Percentiles rank a stretch among this genome's conserved stretches.
Evolutionary conservation across 306 rosid genomes (phyloP).

Genomic region (Dalbergia cultrata): DNA sequence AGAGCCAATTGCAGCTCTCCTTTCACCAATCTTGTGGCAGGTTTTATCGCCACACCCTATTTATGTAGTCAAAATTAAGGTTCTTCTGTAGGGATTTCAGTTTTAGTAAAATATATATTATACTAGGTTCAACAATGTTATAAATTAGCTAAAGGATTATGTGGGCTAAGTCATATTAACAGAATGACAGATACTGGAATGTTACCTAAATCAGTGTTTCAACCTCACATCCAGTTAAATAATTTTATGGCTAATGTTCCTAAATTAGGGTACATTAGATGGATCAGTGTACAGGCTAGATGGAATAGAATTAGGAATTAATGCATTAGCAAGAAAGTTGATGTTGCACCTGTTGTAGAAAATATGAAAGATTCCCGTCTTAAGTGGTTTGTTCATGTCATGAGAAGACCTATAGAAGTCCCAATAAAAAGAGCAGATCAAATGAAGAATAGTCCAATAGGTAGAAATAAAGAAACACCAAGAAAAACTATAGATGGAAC

Average conservation of each 20-base stretch:
- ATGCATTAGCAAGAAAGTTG: too few species aligned
- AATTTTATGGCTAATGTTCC: not conserved
- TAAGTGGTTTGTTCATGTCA: too few species aligned
- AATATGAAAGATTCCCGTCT: too few species aligned
- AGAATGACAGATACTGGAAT: not conserved
- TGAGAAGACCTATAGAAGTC: too few species aligned
- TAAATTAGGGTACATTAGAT: not conserved
- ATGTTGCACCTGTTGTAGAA: too few species aligned
- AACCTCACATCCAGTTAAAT: not conserved
- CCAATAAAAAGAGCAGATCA: too few species aligned
- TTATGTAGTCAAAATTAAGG: constrained; percentile 5
- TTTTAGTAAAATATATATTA: not conserved
- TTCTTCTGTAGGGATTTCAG: not conserved
- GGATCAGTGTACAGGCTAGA: too few species aligned
- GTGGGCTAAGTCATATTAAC: not conserved
- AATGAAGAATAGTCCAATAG: too few species aligned
- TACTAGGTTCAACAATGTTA: not conserved
- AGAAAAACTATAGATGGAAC: too few species aligned
- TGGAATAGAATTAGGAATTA: too few species aligned
- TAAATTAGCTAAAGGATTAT: not conserved
- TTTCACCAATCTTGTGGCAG: constrained; percentile 90
- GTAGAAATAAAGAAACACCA: too few species aligned
- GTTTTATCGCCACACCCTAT: constrained; percentile 45
- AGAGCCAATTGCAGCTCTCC: constrained; percentile 79
- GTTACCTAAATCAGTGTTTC: not conserved